A percentile compares a stretch with the other conserved stretches of the same genome.
Conservation (phyloP, 2,329 filamentous ascomycete genomes). For the Cladophialophora chaetospira region DNA sequence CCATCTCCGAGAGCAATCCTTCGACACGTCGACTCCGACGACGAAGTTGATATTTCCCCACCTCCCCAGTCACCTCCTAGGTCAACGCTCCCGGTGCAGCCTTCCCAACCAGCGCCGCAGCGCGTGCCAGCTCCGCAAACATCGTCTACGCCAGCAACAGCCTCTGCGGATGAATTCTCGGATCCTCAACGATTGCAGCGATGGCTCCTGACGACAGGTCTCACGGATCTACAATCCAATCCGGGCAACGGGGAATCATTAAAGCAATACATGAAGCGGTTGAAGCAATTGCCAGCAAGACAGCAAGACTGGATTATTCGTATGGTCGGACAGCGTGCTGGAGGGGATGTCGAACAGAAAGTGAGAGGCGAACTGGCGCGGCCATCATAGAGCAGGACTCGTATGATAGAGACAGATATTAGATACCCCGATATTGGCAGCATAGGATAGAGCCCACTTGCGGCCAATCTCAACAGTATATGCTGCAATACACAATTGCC, state of each 20-base stretch:
- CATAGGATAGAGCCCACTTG: too few species aligned
- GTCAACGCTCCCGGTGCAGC: slow-evolving; percentile 1
- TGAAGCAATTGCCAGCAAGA: slow-evolving; percentile 24
- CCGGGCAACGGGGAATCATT: slow-evolving; percentile 14
- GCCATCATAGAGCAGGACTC: not conserved
- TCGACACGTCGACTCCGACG: slow-evolving; percentile 29
- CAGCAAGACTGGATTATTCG: slow-evolving; percentile 33
- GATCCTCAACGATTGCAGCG: slow-evolving; percentile 34
- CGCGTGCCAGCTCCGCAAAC: not conserved
- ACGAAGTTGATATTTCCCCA: slow-evolving; percentile 17
- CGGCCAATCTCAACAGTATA: too few species aligned
- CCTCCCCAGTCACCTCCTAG: not conserved
- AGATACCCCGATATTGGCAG: not conserved
- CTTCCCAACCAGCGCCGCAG: not conserved
- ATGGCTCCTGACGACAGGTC: slow-evolving; percentile 32
- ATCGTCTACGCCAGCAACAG: not conserved
- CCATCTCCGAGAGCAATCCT: slow-evolving; percentile 14
- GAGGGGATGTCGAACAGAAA: slow-evolving; percentile 20
- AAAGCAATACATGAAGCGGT: slow-evolving; percentile 23
- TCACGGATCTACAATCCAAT: slow-evolving; percentile 27
- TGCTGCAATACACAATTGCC: too few species aligned
- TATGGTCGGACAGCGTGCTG: slow-evolving; percentile 31
- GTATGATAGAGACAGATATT: not conserved
- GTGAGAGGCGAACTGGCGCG: slow-evolving; percentile 12
- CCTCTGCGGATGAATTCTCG: slow-evolving; percentile 10